A percentile compares a stretch with the other conserved stretches of the same genome.
phyloP scores from a whole-genome alignment of 129 eudicot species.

The Flaveria brownii region DNA sequence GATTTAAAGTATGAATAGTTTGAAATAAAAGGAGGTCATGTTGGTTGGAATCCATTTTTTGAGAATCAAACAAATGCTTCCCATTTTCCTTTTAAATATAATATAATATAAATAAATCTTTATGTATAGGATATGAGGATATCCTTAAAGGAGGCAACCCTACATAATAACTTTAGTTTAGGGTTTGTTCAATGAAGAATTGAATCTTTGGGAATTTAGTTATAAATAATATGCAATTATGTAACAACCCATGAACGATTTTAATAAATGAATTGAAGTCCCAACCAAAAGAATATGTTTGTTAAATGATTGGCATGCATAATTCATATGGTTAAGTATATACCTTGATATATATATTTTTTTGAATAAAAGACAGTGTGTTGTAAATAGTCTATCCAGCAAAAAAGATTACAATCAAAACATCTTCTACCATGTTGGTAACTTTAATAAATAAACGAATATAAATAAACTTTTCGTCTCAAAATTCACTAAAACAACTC shows the following conservation, averaged over 20 bases:
- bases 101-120: not conserved
- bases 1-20: conserved; percentile 31
- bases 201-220: not conserved
- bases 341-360: not conserved
- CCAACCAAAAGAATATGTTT: not conserved
- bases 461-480: not conserved
- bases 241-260: not conserved
- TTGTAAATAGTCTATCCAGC: too few relatives aligned
- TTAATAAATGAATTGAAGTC: not conserved
- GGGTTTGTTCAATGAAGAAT: not conserved
- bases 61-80: conserved; percentile 33
- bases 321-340: not conserved
- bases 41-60: conserved; percentile 40
- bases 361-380: too few relatives aligned
- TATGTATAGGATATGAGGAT: conserved; percentile 1
- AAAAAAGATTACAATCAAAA: too few relatives aligned
- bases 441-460: not conserved
- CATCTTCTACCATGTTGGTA: not conserved
- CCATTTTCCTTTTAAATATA: conserved; percentile 18
- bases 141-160: conserved; percentile 25
- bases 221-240: not conserved
- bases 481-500: not conserved
- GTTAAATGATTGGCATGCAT: not conserved
- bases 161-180: not conserved
- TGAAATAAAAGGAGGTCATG: conserved; percentile 27